Percentiles rank a stretch among this genome's conserved stretches.
phyloP scores from a whole-genome alignment of 345 rosid species.

The Syzygium aromaticum region DNA sequence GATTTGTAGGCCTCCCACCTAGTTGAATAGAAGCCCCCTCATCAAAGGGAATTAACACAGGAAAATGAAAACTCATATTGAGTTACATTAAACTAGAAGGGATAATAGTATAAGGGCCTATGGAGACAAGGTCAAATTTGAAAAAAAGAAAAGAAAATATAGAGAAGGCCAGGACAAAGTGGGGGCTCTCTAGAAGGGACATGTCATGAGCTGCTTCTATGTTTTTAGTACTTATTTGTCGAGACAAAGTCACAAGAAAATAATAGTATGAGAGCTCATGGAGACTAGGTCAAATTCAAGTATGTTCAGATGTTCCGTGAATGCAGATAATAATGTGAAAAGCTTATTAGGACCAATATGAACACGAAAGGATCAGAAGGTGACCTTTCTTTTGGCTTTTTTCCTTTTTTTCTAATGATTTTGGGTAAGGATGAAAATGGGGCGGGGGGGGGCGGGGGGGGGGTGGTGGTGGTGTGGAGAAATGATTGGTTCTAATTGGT shows the following conservation, averaged over 20 bases:
- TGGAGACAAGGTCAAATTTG: not conserved
- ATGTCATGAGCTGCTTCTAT: not conserved
- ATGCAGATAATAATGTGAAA: not conserved
- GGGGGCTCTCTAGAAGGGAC: not conserved
- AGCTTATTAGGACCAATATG: not conserved
- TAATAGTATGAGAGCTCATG: not conserved
- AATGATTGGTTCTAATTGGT: not conserved
- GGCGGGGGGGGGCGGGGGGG: not conserved
- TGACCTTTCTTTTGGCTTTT: not conserved
- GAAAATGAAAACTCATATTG: not conserved
- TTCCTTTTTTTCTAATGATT: not conserved
- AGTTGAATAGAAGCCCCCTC: not conserved
- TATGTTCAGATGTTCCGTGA: not conserved
- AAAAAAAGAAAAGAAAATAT: not conserved
- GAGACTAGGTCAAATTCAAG: not conserved
- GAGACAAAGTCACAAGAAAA: not conserved
- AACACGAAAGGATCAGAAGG: not conserved
- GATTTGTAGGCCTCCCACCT: not conserved
- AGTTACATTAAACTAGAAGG: not conserved
- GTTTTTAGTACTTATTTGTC: not conserved
- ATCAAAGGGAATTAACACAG: not conserved
- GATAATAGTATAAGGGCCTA: not conserved
- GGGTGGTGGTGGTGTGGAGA: no score
- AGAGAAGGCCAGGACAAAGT: not conserved
- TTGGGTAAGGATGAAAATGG: not conserved